These are phyloP conservation scores for Haberlea rhodopensis DNA, from an alignment of 257 asterid species.

Conservation along the genomic window DNA sequence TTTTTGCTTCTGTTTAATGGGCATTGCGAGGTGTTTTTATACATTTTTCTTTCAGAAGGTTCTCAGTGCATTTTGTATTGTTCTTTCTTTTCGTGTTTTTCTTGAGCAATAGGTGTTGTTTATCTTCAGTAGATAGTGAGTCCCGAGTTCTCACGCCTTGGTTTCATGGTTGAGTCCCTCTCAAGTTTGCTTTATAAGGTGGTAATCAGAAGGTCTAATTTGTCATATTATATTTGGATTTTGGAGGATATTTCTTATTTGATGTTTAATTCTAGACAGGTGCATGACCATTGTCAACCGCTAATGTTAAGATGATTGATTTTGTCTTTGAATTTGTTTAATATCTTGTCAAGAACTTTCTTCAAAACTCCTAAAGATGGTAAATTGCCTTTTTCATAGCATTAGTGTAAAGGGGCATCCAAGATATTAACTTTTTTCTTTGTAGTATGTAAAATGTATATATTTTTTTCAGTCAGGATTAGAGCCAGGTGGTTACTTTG, in stretches of 20 bases:
- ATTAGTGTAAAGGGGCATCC: slow-evolving; percentile 9
- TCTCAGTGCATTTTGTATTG: slow-evolving; percentile 3
- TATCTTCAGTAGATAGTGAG: slow-evolving; percentile 7
- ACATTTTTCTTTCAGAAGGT: not conserved
- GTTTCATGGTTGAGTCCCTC: slow-evolving; percentile 21
- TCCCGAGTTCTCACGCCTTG: not conserved
- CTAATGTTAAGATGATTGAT: slow-evolving; percentile 9
- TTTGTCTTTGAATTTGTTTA: slow-evolving; percentile 13
- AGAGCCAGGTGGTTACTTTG: slow-evolving; percentile 12
- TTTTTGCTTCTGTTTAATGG: not conserved
- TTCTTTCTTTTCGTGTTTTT: not conserved
- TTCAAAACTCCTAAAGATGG: slow-evolving; percentile 4
- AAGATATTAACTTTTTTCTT: not conserved
- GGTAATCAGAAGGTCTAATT: not conserved
- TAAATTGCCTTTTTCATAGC: slow-evolving; percentile 5
- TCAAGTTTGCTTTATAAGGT: slow-evolving; percentile 20
- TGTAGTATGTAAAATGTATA: slow-evolving; percentile 10
- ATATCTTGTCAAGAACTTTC: slow-evolving; percentile 12
- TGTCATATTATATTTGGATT: slow-evolving; percentile 24
- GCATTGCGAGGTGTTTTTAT: not conserved
- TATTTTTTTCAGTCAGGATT: not conserved
- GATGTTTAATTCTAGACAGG: not conserved
- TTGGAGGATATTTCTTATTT: slow-evolving; percentile 10
- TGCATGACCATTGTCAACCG: slow-evolving; percentile 7
- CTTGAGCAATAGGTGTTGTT: slow-evolving; percentile 10